These are phyloP conservation scores for Calonectria fujianensis DNA, from an alignment of 2,329 filamentous ascomycete genomes.

Conservation along the genomic window DNA sequence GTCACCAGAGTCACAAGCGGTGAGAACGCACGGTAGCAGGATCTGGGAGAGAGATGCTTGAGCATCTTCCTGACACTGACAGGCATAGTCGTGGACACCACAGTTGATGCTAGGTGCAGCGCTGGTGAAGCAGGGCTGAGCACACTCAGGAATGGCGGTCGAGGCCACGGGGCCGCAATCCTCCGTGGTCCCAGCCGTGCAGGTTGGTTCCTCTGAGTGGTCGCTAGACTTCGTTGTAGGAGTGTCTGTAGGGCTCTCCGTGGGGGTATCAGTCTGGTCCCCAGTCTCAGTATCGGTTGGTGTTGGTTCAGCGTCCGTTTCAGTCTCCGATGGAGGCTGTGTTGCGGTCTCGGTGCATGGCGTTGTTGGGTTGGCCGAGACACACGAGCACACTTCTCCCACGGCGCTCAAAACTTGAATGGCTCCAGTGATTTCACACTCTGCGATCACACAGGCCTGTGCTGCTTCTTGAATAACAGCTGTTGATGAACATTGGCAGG, in stretches of 20 bases:
- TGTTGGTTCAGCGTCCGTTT: constrained; percentile 3
- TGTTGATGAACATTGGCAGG: constrained; percentile 52
- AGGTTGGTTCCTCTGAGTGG: constrained; percentile 28
- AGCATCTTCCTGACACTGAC: constrained; percentile 54
- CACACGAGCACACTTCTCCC: constrained; percentile 50
- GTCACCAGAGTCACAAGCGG: constrained; percentile 50
- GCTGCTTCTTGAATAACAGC: constrained; percentile 50
- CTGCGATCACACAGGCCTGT: constrained; percentile 49
- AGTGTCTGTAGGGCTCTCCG: background rate
- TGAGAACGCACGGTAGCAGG: constrained; percentile 56
- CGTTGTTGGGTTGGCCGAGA: constrained; percentile 49
- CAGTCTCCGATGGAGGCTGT: constrained; percentile 20
- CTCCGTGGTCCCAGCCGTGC: constrained; percentile 39
- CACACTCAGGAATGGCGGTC: constrained; percentile 54
- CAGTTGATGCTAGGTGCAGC: constrained; percentile 55
- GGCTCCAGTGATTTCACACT: constrained; percentile 46
- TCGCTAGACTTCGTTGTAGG: constrained; percentile 3
- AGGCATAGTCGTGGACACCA: constrained; percentile 53
- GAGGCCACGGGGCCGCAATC: constrained; percentile 55
- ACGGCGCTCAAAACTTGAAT: constrained; percentile 49
- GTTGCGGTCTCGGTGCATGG: constrained; percentile 41
- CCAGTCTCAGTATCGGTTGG: background rate
- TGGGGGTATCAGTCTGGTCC: background rate
- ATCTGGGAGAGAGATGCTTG: constrained; percentile 50
- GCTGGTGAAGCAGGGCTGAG: constrained; percentile 55